Conservation (phyloP, 192 early-diverging fungal species). For the Backusella mclennaniae region DNA sequence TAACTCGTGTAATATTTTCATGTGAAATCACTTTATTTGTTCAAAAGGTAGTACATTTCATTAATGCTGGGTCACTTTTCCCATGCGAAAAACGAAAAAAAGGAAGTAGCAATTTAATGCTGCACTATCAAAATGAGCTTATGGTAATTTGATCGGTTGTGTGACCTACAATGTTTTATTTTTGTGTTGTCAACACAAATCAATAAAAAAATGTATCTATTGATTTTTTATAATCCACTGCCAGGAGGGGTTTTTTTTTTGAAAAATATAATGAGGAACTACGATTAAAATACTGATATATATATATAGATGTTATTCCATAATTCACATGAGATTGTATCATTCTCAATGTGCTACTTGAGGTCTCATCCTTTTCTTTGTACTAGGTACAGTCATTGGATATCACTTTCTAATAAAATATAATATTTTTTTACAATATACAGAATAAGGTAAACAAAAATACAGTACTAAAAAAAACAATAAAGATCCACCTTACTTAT, state of each 20-base stretch:
- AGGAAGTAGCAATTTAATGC: not conserved
- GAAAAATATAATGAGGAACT: not conserved
- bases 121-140: not conserved
- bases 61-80: not conserved
- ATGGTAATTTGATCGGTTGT: not conserved
- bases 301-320: not conserved
- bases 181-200: not conserved
- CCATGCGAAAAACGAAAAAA: not conserved
- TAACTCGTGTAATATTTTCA: not conserved
- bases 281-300: not conserved
- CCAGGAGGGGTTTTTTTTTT: not conserved
- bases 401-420: not conserved
- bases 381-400: not conserved
- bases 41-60: not conserved
- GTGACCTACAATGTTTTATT: not conserved
- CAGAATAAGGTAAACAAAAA: not conserved
- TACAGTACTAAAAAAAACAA: not conserved
- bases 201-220: not conserved
- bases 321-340: not conserved
- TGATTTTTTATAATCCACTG: not conserved
- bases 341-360: not conserved
- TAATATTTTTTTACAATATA: not conserved
- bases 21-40: conserved; percentile 4
- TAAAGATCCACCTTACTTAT: not conserved
- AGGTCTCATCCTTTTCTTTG: not conserved